Evolutionary conservation across 352 stramenopile species (phyloP), one percentile per base, ranked within the genome.

Genomic region (Aphanomyces stellatus): DNA sequence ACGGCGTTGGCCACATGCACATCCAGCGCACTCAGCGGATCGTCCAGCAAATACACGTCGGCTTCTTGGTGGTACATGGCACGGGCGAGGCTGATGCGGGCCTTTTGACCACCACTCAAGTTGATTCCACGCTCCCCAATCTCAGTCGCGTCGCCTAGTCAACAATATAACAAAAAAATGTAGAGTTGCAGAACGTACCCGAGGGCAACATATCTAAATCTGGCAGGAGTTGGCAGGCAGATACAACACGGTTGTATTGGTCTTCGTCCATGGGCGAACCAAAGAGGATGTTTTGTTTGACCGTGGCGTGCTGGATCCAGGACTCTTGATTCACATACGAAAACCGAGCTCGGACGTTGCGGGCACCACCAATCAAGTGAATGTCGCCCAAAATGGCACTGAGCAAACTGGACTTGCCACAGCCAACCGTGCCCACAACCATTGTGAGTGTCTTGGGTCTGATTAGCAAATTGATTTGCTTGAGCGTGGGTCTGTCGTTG

Each of bases 221-320:
- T 34, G 79, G 76, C 31, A 80, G 63, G 13, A 70, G 37, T 22
- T 48, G 41, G 49, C 64, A 62, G 15, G 51, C 64, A 13, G 19
- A 0, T 11, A 70, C 22, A 3, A 53, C 57, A 7, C 37, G 33
- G 19, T 74, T 35, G 61, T 83, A 83, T 37, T 46, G 75, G 0
- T 76, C 74, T 7, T 65, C 69, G 31, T 94, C 67, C 34, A 81
- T 92, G 3, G 75, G 73, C 17, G 84, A 57, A 0, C 83, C 91
- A 73, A 99, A 99, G 30, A 97, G 81, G 64, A 99, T 97, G 74
- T 99, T 99, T 35, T 98, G 88, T 19, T 85, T 80, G 19, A 99
- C 71, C 0, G 85, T 97, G 35, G 85, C 90, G 75, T 99, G 99
- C 65, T 98, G 84, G 56, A 99, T 98, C 69, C 97, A 99, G 13